These are phyloP conservation scores for Polygonum maritimum DNA, from an alignment of 148 eudicot species.

Conservation along the genomic window DNA sequence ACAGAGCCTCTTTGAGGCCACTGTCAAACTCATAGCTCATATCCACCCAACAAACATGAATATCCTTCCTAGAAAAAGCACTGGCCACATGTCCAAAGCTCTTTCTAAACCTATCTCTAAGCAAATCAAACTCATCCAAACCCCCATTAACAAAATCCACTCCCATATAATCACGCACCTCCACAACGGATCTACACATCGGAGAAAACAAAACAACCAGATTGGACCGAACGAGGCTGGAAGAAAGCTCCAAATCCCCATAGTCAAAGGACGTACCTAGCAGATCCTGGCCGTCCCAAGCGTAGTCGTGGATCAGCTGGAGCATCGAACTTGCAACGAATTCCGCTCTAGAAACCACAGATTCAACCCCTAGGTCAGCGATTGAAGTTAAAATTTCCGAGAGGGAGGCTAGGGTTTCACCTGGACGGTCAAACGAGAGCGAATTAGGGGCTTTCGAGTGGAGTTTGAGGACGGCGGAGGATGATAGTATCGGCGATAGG, in stretches of 20 bases:
- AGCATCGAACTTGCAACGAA: conserved; percentile 33
- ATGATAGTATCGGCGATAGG: conserved; percentile 61
- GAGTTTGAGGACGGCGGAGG: conserved; percentile 34
- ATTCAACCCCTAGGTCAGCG: not conserved
- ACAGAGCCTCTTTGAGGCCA: conserved; percentile 8
- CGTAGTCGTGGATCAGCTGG: conserved; percentile 52
- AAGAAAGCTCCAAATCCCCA: conserved; percentile 3
- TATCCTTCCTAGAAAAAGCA: conserved; percentile 49
- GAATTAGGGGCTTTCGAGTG: conserved; percentile 16
- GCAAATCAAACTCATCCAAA: conserved; percentile 18
- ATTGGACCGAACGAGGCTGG: conserved; percentile 39
- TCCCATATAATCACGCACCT: conserved; percentile 33
- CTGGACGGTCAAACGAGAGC: conserved; percentile 35
- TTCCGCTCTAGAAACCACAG: not conserved
- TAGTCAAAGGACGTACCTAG: conserved; percentile 17
- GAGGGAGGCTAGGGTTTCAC: conserved; percentile 35
- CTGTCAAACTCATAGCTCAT: conserved; percentile 23
- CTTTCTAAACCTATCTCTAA: conserved; percentile 25
- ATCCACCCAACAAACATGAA: conserved; percentile 76
- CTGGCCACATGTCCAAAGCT: conserved; percentile 44
- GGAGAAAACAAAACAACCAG: conserved; percentile 69
- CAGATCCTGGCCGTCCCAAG: conserved; percentile 37
- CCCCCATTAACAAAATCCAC: conserved; percentile 13
- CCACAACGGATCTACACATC: conserved; percentile 23
- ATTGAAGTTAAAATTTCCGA: conserved; percentile 27